Evolutionary conservation across 129 eudicot species (phyloP), one percentile per base, ranked within the genome.

Genomic region (Arctium lappa): DNA sequence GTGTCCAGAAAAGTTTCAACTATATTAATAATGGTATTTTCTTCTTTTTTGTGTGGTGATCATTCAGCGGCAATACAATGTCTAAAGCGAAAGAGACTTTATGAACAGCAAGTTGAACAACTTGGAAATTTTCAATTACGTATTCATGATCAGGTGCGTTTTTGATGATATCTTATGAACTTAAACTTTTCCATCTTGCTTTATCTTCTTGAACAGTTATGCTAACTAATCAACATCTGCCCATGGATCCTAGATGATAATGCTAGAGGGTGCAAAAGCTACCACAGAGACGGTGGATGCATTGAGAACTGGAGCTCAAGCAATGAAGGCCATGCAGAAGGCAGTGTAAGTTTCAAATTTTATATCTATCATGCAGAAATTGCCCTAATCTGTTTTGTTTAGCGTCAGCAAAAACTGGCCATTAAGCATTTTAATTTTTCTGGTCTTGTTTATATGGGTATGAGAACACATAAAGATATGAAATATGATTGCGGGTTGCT

Each of bases 261-360:
- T 81, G 87, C 75, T 86, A 50, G 92, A 89, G 76, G 88, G 90
- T 75, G 85, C 92, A 81, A 89, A 84, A 84, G 90, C 90, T 70
- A 89, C 90, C 16, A 76, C 92, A 6, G 88, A 81, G 69, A 84
- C 90, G 2, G 88, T 89, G n/a, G 86, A 74, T 75, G 92, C 90
- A 50, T 82, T 89, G 62, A 84, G 88, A 86, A 74, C 86, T 15
- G 92, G 92, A 75, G 90, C 92, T 74, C 77, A 77, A 56, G 82
- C 92, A 78, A 86, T 89, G 92, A 89, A 89, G 72, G 80, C 85
- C 42, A 84, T 89, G 86, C 89, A 86, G 66, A 85, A 88, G 39
- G 83, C 83, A 80, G 69, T 66, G 91, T 83, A 76, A 85, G 84
- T 68, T 8, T 39, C 44, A 7, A 74, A 5, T 18, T 72, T 39